Percentiles rank a stretch among this genome's conserved stretches.
Evolutionary conservation across 805 yeast genomes (phyloP).

Genomic region (Metschnikowia lachancei): DNA sequence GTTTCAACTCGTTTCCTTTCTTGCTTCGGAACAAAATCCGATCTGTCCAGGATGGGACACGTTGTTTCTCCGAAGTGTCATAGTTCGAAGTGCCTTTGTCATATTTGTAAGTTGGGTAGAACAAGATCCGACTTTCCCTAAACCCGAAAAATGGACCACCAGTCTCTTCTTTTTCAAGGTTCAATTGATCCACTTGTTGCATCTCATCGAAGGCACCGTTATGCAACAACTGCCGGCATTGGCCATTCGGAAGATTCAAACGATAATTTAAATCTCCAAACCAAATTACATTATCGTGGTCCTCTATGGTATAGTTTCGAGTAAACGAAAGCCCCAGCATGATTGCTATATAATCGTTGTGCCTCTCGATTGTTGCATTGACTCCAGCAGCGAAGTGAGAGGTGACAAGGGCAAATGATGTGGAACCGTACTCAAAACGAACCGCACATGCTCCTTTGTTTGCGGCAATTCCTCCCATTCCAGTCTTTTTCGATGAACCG

Average conservation of each 20-base stretch:
- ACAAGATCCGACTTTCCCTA: slow-evolving; percentile 71
- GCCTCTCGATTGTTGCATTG: slow-evolving; percentile 76
- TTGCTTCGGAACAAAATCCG: slow-evolving; percentile 69
- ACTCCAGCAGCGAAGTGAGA: slow-evolving; percentile 95
- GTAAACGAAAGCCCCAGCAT: slow-evolving; percentile 74
- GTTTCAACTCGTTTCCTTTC: slow-evolving; percentile 41
- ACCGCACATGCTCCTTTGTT: slow-evolving; percentile 97
- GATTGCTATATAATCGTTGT: slow-evolving; percentile 76
- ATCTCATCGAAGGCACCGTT: slow-evolving; percentile 47
- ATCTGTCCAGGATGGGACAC: slow-evolving; percentile 97
- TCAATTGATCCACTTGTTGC: slow-evolving; percentile 74
- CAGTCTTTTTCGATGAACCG: slow-evolving; percentile 94
- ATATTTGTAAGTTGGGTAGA: slow-evolving; percentile 89
- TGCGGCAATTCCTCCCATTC: slow-evolving; percentile 95
- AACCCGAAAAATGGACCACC: slow-evolving; percentile 68
- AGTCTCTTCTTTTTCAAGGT: slow-evolving; percentile 58
- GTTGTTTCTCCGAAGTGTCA: slow-evolving; percentile 86
- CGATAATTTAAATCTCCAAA: slow-evolving; percentile 93
- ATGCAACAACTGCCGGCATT: slow-evolving; percentile 57
- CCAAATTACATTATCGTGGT: slow-evolving; percentile 90
- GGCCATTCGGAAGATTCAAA: slow-evolving; percentile 66
- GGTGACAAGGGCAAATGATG: slow-evolving; percentile 76
- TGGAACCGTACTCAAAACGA: slow-evolving; percentile 75
- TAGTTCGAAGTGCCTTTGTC: slow-evolving; percentile 79
- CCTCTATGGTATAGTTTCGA: slow-evolving; percentile 69